Percentiles rank a stretch among this genome's conserved stretches.
Conservation (phyloP, 805 yeast genomes). For the Starmera quercuum region DNA sequence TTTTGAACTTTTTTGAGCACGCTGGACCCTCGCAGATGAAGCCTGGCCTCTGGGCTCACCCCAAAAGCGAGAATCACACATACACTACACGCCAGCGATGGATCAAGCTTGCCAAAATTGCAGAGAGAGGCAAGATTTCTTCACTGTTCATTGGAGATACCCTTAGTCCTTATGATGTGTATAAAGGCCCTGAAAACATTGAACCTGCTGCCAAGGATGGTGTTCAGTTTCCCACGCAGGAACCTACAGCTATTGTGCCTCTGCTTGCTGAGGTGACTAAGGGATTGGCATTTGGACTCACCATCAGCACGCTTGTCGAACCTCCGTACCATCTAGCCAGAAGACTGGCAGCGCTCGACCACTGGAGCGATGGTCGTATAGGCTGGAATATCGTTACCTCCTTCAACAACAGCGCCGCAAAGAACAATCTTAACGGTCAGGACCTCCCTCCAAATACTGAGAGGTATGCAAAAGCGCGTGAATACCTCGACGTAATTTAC, state of each 20-base stretch:
- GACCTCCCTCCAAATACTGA: slow-evolving; percentile 27
- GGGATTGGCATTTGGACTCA: slow-evolving; percentile 26
- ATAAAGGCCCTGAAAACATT: slow-evolving; percentile 11
- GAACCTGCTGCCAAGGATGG: slow-evolving; percentile 8
- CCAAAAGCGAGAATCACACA: slow-evolving; percentile 21
- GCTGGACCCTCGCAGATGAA: slow-evolving; percentile 12
- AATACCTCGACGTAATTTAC: slow-evolving; percentile 26
- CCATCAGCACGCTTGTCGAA: slow-evolving; percentile 29
- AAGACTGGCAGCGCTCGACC: slow-evolving; percentile 30
- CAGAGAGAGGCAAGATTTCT: slow-evolving; percentile 27
- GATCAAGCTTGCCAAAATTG: slow-evolving; percentile 24
- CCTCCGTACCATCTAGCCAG: slow-evolving; percentile 28
- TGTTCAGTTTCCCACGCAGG: slow-evolving; percentile 25
- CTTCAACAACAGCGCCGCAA: slow-evolving; percentile 30
- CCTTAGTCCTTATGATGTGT: slow-evolving; percentile 28
- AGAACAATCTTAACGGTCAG: slow-evolving; percentile 24
- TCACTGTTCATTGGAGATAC: slow-evolving; percentile 29
- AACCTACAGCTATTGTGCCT: slow-evolving; percentile 26
- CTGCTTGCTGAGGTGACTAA: slow-evolving; percentile 32
- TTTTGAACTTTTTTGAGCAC: slow-evolving; percentile 30
- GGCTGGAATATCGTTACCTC: slow-evolving; percentile 36
- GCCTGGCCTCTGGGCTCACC: slow-evolving; percentile 30
- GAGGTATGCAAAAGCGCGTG: slow-evolving; percentile 28
- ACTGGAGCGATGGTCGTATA: slow-evolving; percentile 28
- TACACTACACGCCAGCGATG: slow-evolving; percentile 17